Conservation (phyloP, 2,329 filamentous ascomycete genomes). For the Ophiostoma sp. region DNA sequence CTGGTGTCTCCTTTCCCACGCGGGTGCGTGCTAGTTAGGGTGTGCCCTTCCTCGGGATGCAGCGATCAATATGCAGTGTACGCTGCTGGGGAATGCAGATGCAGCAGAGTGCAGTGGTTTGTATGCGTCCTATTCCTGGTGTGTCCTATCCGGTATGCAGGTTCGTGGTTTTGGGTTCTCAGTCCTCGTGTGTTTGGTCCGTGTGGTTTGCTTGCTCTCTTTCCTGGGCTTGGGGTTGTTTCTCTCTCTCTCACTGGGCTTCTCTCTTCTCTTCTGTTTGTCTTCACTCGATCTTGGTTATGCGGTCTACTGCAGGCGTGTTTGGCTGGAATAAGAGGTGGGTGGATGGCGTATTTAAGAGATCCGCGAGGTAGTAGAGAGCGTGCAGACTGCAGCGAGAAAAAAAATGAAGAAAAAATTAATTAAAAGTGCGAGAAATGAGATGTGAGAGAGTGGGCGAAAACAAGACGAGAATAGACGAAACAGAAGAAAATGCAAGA, state of each 20-base stretch:
- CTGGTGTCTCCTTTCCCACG: constrained; percentile 1
- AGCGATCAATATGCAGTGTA: background rate
- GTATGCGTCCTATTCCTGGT: constrained; percentile 6
- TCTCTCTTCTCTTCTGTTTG: background rate
- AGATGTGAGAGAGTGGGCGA: background rate
- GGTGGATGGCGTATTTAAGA: constrained; percentile 11
- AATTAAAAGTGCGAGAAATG: constrained; percentile 1
- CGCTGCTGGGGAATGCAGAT: background rate
- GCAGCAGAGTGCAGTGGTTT: background rate
- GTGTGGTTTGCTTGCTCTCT: background rate
- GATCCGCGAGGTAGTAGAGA: background rate
- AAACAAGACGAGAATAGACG: background rate
- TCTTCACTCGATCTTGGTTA: background rate
- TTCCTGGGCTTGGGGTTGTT: background rate
- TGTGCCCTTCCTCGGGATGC: background rate
- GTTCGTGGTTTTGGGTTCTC: background rate
- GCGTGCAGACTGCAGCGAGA: background rate
- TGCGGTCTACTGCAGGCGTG: constrained; percentile 15
- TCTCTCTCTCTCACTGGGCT: background rate
- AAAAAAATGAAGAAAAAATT: background rate
- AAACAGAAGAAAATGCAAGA: background rate
- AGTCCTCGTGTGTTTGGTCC: background rate
- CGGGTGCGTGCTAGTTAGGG: constrained; percentile 13
- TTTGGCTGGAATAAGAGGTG: constrained; percentile 12
- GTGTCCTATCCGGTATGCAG: constrained; percentile 12